Percentiles rank a stretch among this genome's conserved stretches.
Evolutionary conservation across 306 rosid species (phyloP).

Genomic region (Carpinus viminea): DNA sequence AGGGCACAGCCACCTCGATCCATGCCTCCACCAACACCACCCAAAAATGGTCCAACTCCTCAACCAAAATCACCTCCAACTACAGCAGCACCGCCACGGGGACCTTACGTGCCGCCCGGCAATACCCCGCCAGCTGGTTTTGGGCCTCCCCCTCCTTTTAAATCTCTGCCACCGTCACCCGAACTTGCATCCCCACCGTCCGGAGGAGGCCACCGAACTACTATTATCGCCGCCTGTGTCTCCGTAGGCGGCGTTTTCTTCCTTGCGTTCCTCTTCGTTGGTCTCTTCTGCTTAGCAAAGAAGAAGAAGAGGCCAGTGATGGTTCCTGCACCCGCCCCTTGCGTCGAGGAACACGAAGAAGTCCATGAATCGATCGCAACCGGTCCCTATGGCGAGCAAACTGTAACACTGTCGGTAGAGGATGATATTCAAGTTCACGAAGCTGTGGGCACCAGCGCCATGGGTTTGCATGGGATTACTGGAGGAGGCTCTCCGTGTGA

Average conservation of each 20-base stretch:
- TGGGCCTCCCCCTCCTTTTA: conserved; percentile 24
- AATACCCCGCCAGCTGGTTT: background rate
- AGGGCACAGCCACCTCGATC: too few species aligned
- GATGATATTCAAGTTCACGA: conserved; percentile 8
- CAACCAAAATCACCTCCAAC: conserved; percentile 6
- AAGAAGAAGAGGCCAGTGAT: conserved; percentile 40
- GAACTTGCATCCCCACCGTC: conserved; percentile 28
- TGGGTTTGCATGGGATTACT: background rate
- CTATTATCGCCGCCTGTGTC: conserved; percentile 51
- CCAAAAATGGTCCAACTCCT: conserved; percentile 2
- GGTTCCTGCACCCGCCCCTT: conserved; percentile 35
- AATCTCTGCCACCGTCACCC: conserved; percentile 29
- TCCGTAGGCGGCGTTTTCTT: conserved; percentile 45
- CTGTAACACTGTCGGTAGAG: background rate
- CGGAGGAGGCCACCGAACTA: conserved; percentile 41
- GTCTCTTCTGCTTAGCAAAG: conserved; percentile 48
- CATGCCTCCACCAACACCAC: background rate
- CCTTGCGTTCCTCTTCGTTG: conserved; percentile 50
- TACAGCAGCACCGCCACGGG: conserved; percentile 1
- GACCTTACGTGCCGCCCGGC: background rate
- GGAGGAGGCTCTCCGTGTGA: background rate
- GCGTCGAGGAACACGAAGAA: conserved; percentile 26
- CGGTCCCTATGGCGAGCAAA: background rate
- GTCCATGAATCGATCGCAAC: background rate
- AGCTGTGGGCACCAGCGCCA: conserved; percentile 1